Evolutionary conservation across 495 filamentous ascomycete species (phyloP).

Genomic region (Tetracladium marchalianum): DNA sequence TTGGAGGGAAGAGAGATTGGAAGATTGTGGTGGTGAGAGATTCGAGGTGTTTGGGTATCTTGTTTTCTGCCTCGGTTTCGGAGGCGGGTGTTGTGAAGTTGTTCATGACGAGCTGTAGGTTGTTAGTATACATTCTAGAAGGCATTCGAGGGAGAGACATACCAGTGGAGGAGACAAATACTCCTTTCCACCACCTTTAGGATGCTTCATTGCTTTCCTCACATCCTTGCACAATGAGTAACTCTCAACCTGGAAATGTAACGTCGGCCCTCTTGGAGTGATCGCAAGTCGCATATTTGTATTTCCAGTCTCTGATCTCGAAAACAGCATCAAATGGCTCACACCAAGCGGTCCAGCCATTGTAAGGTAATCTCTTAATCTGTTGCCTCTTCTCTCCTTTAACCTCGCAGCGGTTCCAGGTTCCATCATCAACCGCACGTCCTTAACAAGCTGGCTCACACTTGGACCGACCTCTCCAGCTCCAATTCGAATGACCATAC

Average conservation of each 20-base stretch:
- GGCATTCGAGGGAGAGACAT: slow-evolving; percentile 7
- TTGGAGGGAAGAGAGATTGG: slow-evolving; percentile 92
- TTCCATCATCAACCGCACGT: slow-evolving; percentile 91
- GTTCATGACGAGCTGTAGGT: slow-evolving; percentile 81
- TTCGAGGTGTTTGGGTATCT: slow-evolving; percentile 79
- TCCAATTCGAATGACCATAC: slow-evolving; percentile 96
- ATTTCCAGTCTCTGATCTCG: slow-evolving; percentile 78
- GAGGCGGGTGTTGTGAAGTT: slow-evolving; percentile 68
- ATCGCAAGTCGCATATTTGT: slow-evolving; percentile 85
- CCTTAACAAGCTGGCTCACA: slow-evolving; percentile 82
- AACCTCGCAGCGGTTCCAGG: slow-evolving; percentile 83
- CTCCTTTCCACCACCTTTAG: slow-evolving; percentile 71
- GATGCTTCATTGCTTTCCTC: slow-evolving; percentile 67
- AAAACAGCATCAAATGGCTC: slow-evolving; percentile 90
- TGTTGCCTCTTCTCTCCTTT: slow-evolving; percentile 83
- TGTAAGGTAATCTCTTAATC: slow-evolving; percentile 81
- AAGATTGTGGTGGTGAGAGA: slow-evolving; percentile 89
- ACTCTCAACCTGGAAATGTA: slow-evolving; percentile 92
- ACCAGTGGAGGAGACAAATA: slow-evolving; percentile 72
- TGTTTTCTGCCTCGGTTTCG: slow-evolving; percentile 48
- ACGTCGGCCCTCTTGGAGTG: slow-evolving; percentile 82
- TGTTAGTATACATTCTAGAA: slow-evolving; percentile 17
- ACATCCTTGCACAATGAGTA: slow-evolving; percentile 93
- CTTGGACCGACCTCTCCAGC: slow-evolving; percentile 88
- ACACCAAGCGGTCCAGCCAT: slow-evolving; percentile 96